phyloP scores from a whole-genome alignment of 163 green algal genomes.

The Chlorella variabilis region DNA sequence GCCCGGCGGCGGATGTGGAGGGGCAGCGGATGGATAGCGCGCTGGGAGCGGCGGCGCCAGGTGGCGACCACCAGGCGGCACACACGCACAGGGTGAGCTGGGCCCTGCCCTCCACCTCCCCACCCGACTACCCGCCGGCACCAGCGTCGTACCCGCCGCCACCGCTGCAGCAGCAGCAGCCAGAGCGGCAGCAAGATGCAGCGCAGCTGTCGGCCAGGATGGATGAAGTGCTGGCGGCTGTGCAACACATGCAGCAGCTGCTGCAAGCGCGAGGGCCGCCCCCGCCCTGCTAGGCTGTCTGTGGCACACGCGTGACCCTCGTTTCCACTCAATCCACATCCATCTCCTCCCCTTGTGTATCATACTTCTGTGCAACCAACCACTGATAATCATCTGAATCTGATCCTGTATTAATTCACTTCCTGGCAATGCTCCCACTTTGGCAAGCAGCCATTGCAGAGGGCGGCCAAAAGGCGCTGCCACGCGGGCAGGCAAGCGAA shows the following conservation, averaged over 20 bases:
- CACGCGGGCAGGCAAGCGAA: no score
- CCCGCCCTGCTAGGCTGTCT: not conserved
- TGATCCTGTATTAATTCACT: no score
- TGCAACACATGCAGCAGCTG: not conserved
- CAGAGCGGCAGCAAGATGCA: not conserved
- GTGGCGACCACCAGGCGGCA: not conserved
- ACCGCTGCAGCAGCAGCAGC: no score
- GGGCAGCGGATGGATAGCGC: not conserved
- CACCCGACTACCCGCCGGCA: not conserved
- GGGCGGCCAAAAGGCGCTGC: no score
- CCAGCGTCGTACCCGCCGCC: no score
- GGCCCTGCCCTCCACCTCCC: not conserved
- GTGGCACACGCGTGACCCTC: no score
- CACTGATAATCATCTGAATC: no score
- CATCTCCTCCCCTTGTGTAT: no score
- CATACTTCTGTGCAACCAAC: no score
- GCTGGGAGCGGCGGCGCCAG: not conserved
- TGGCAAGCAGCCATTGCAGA: no score
- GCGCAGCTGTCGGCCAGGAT: not conserved
- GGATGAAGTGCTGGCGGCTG: slow-evolving; percentile 6
- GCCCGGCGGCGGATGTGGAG: not conserved
- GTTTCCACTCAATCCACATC: no score
- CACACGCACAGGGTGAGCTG: not conserved
- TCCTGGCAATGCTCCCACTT: no score
- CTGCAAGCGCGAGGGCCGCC: not conserved